These are phyloP conservation scores for Ulmus americana DNA, from an alignment of 331 rosid genomes.

Conservation along the genomic window DNA sequence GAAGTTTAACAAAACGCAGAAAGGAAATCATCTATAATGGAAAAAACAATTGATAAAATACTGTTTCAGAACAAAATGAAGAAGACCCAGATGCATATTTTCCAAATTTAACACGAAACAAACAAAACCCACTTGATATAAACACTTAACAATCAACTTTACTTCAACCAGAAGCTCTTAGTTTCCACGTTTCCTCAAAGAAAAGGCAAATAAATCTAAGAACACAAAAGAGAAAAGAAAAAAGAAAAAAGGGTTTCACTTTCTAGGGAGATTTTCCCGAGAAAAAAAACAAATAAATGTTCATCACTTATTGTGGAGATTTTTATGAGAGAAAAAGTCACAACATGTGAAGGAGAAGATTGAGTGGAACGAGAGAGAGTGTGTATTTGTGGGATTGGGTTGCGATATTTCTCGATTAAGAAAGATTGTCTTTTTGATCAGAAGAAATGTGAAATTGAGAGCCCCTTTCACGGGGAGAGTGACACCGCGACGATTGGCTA, in stretches of 20 bases:
- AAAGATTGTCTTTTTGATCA: background rate
- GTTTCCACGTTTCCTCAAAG: constrained; percentile 4
- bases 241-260: background rate
- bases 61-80: constrained; percentile 16
- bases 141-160: constrained; percentile 17
- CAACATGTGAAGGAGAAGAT: background rate
- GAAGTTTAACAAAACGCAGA: constrained; percentile 10
- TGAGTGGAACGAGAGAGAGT: background rate
- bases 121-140: constrained; percentile 2
- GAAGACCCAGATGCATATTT: constrained; percentile 26
- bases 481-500: background rate
- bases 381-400: constrained; percentile 1
- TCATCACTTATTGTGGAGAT: background rate
- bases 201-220: background rate
- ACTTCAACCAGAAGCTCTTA: constrained; percentile 26
- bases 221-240: background rate
- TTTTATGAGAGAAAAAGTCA: constrained; percentile 3
- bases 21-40: background rate
- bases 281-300: too few species aligned
- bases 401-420: constrained; percentile 21
- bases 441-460: background rate
- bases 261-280: constrained; percentile 24
- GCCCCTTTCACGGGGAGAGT: constrained; percentile 20
- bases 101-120: background rate
- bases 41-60: background rate